A percentile compares a stretch with the other conserved stretches of the same genome.
Evolutionary conservation across 306 rosid genomes (phyloP).

Genomic region (Hippophae tibetana): DNA sequence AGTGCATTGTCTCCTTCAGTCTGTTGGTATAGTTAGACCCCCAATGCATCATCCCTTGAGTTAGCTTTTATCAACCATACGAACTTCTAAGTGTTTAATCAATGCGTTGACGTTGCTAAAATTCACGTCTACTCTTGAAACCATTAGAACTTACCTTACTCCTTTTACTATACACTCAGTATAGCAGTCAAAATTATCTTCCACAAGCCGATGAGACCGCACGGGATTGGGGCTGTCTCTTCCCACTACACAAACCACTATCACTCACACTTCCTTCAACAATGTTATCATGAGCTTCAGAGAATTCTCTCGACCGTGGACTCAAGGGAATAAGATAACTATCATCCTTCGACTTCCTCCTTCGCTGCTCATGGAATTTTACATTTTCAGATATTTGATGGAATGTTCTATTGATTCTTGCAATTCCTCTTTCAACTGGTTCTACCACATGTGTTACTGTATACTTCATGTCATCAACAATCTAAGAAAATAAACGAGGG

Average conservation of each 20-base stretch:
- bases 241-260: slow-evolving; percentile 50
- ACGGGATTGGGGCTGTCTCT: slow-evolving; percentile 48
- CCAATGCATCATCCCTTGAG: too few species aligned
- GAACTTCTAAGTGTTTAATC: too few species aligned
- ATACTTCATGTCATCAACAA: slow-evolving; percentile 95
- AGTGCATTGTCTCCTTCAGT: too few species aligned
- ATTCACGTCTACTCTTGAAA: too few species aligned
- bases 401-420: slow-evolving; percentile 68
- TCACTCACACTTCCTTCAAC: slow-evolving; percentile 84
- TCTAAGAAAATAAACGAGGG: slow-evolving; percentile 36
- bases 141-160: too few species aligned
- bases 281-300: slow-evolving; percentile 47
- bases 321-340: slow-evolving; percentile 57
- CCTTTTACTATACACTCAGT: too few species aligned
- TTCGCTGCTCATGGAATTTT: slow-evolving; percentile 70
- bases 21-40: too few species aligned
- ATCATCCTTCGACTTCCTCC: slow-evolving; percentile 71
- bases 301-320: slow-evolving; percentile 59
- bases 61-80: too few species aligned
- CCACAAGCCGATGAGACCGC: slow-evolving; percentile 32
- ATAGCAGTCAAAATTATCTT: slow-evolving; percentile 22
- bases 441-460: slow-evolving; percentile 92
- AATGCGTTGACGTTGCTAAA: too few species aligned
- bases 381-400: slow-evolving; percentile 90
- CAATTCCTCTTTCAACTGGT: slow-evolving; percentile 89